Evolutionary conservation across 2,329 filamentous ascomycete species (phyloP).

Genomic region (Metarhizium brunneum): DNA sequence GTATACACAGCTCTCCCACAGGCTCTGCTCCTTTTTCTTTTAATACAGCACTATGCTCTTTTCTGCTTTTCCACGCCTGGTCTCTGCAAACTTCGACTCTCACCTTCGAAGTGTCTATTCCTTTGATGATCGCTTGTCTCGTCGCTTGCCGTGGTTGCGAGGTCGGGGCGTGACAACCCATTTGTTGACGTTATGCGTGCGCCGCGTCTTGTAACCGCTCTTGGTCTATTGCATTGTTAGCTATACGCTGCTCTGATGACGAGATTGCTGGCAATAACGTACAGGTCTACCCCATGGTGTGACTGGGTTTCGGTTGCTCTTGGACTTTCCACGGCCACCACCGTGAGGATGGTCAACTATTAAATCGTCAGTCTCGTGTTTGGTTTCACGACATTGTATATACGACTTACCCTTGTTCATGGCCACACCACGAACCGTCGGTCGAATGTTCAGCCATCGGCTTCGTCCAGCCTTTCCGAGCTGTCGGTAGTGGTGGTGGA

Average conservation of each 20-base stretch:
- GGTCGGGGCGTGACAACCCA: constrained; percentile 76
- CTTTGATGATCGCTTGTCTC: constrained; percentile 46
- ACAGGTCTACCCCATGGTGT: constrained; percentile 95
- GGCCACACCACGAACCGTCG: constrained; percentile 91
- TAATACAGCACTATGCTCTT: background rate
- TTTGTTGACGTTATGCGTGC: constrained; percentile 83
- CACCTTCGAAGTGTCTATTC: constrained; percentile 7
- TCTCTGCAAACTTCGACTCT: background rate
- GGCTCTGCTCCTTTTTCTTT: background rate
- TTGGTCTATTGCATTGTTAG: constrained; percentile 47
- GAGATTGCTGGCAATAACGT: constrained; percentile 32
- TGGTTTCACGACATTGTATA: background rate
- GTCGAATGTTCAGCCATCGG: constrained; percentile 87
- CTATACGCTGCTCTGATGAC: background rate
- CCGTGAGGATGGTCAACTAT: constrained; percentile 90
- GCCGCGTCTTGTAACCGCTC: constrained; percentile 84
- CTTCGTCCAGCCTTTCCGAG: constrained; percentile 92
- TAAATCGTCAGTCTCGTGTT: constrained; percentile 1
- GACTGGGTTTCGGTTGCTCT: constrained; percentile 92
- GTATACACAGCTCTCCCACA: constrained; percentile 1
- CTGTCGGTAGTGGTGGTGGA: constrained; percentile 80
- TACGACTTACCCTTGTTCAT: constrained; percentile 81
- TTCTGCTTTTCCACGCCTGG: background rate
- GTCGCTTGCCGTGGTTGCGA: constrained; percentile 86
- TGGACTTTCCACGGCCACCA: constrained; percentile 98